Base-by-base conservation (phyloP, 345 rosid genomes). In the Cardamine occulta region DNA sequence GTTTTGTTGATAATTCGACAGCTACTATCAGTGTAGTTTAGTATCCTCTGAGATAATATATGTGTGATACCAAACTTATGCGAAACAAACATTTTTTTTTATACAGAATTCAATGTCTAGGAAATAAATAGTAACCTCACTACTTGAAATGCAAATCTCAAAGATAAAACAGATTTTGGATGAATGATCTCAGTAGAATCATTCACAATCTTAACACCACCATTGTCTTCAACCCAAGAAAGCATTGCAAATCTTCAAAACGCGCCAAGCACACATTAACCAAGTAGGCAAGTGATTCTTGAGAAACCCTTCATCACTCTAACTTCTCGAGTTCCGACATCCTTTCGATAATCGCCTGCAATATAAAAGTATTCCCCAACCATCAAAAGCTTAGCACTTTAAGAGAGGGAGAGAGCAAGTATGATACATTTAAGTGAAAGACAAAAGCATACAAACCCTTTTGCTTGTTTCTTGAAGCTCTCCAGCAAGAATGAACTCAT, bases 401-500 rank as follows among this genome's bases (percentile, higher is more conserved):
- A 0, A 42, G 6, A 42, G 6, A 69, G 19, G 3, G 11, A 48
- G 34, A 31, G 63, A 45, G 39, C n/a, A 31, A 13, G 40, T 32
- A 4, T 55, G 12, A 66, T n/a, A 64, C 56, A 49, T 29, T 19
- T 4, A 0, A 21, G 40, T 34, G 19, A 13, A 37, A 72, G 11
- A 61, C 4, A 18, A 44, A 32, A 42, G 31, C 29, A 6, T 28
- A 32, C 35, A 7, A 1, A 71, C 66, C 66, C 75, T 49, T 28
- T 60, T 95, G 92, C 99, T 95, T 74, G 99, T 95, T 86, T 94
- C 98, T 87, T 94, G 98, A 21, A 94, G 96, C 80, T 94, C 98
- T n/a, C 98, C 98, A 18, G 96, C 98, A 74, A 94, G 97, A 81
- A 94, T 94, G 86, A 94, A 94, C 74, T 94, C 97, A 56, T 91